Evolutionary conservation across 148 eudicot species (phyloP).

Genomic region (Heliosperma pusillum): DNA sequence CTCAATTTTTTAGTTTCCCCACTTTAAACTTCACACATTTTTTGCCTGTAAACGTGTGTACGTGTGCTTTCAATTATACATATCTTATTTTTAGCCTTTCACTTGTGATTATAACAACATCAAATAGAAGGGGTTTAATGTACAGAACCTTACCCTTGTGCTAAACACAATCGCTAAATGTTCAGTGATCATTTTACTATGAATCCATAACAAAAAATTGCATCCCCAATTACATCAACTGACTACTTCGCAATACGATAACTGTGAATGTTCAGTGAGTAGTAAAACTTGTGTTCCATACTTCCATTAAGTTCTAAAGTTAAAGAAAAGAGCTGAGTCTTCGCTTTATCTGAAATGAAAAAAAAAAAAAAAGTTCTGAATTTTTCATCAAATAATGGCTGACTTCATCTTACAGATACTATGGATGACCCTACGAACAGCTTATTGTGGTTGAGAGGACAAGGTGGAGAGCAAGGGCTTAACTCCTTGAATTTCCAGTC

Average conservation of each 20-base stretch:
- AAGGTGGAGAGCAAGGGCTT: slow-evolving; percentile 70
- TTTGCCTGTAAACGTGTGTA: no score
- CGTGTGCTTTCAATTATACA: background rate
- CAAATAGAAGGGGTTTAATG: background rate
- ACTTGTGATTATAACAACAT: background rate
- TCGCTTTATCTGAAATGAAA: no score
- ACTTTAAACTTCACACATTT: no score
- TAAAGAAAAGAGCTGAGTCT: no score
- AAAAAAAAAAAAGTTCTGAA: background rate
- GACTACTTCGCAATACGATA: background rate
- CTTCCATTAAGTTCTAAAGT: no score
- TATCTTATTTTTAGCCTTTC: background rate
- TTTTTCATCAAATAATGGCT: slow-evolving; percentile 3
- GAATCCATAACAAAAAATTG: background rate
- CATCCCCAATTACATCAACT: background rate
- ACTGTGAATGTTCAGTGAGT: no score
- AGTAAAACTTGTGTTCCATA: no score
- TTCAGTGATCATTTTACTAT: background rate
- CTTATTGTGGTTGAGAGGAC: slow-evolving; percentile 89
- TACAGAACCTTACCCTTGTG: background rate
- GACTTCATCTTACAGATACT: slow-evolving; percentile 43
- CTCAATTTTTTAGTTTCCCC: no score
- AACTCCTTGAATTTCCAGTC: slow-evolving; percentile 69
- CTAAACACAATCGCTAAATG: background rate
- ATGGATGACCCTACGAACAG: slow-evolving; percentile 63